Evolutionary conservation across 2,329 filamentous ascomycete genomes (phyloP), one percentile per base, ranked within the genome.

Genomic region (Calonectria ilicicola): DNA sequence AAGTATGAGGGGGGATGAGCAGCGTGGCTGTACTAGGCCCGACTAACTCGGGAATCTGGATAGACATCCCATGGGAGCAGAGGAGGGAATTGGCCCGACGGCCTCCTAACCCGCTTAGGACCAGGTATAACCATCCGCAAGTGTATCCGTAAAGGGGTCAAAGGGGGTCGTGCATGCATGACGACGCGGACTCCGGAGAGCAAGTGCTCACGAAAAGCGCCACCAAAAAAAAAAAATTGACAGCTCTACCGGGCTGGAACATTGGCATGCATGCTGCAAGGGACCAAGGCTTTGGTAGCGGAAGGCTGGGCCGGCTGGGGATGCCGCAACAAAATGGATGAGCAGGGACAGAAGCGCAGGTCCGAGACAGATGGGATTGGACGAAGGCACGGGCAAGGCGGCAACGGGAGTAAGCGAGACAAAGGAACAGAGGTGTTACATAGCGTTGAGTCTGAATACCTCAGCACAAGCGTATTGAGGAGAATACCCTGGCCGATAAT

Each of bases 1-100:
- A 92, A 80, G 87, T 90, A 21, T 90, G 76, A 80, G 21, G 32
- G 51, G 12, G 63, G n/a, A n/a, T n/a, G 35, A 60, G n/a, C 53
- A 60, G 53, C 38, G 21, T 38, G 35, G 53, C 29, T 35, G 38
- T 26, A 60, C 35, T 26, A 40, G 21, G 32, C 53, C 53, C 35
- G 15, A 40, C 4, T 23, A 21, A 40, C 53, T 60, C 21, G 53
- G 53, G 53, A 60, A 38, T 60, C n/a, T 51, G 27, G 40, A 47
- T 26, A 72, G 46, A 67, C 53, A 58, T 27, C 56, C 35, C 27
- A 58, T 32, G 26, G 21, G 56, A 63, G 46, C 40, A 65, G 29
- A 51, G n/a, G 47, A 44, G 53, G 29, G 38, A 46, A 38, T 29
- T 27, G 38, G 53, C 35, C 44, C 40, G 40, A 46, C 35, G 26